phyloP scores from a whole-genome alignment of 805 yeast genomes.

The Teunomyces gatunensis region DNA sequence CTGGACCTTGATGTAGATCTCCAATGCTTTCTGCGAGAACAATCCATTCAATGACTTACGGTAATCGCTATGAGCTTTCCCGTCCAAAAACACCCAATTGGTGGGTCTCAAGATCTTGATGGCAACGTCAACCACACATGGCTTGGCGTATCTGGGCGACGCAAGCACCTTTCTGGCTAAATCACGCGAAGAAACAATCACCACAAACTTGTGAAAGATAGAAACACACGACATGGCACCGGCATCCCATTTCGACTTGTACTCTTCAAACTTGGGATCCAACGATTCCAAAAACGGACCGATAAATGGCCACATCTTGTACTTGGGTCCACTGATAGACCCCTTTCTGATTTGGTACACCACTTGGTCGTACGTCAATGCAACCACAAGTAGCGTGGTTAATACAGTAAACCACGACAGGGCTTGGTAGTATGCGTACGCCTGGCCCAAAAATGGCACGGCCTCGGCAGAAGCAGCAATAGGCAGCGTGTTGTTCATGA shows the following conservation, averaged over 20 bases:
- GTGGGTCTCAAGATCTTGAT: constrained; percentile 89
- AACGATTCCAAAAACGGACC: constrained; percentile 94
- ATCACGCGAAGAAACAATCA: constrained; percentile 86
- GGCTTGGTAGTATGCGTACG: constrained; percentile 13
- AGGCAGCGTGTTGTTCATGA: background rate
- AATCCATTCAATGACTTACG: constrained; percentile 87
- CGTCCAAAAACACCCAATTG: constrained; percentile 97
- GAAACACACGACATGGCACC: constrained; percentile 97
- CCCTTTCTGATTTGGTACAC: constrained; percentile 81
- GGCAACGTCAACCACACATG: constrained; percentile 98
- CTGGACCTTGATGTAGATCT: constrained; percentile 78
- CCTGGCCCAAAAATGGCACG: constrained; percentile 9
- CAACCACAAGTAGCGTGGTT: constrained; percentile 45
- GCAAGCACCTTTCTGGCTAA: constrained; percentile 82
- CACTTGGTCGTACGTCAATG: constrained; percentile 69
- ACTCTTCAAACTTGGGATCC: constrained; percentile 94
- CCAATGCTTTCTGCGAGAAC: constrained; percentile 80
- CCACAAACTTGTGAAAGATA: constrained; percentile 96
- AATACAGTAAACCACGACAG: constrained; percentile 56
- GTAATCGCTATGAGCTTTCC: constrained; percentile 92
- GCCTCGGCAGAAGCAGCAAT: constrained; percentile 5
- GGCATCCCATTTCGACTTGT: constrained; percentile 88
- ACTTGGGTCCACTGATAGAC: constrained; percentile 82
- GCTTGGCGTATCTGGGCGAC: constrained; percentile 86
- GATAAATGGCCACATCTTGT: constrained; percentile 89